Evolutionary conservation across 2,329 filamentous ascomycete species (phyloP), one percentile per base, ranked within the genome.

Genomic region (Calonectria pteridis): DNA sequence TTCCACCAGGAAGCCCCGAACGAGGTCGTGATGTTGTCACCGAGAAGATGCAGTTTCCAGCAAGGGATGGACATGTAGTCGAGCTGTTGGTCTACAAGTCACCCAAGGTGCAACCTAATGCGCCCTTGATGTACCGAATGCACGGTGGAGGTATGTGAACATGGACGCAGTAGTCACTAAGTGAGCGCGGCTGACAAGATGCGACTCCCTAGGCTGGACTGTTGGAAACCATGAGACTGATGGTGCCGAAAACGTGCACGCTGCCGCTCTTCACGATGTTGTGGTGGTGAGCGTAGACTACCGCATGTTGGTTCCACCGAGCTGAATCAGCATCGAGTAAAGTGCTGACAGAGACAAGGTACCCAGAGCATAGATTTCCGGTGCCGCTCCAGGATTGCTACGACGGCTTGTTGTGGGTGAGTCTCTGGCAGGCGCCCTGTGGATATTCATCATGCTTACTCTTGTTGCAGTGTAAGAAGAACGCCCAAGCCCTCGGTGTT

Each of bases 241-340:
- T 29, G 79, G 77, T 0, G 37, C 69, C 0, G 79, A 81, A 4
- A 81, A 80, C 31, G 72, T 78, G 2, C 74, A 77, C 50, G 77
- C 75, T 9, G 78, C 78, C 0, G 69, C 20, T 0, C 71, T 76
- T 7, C 51, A 65, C 16, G 55, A 73, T 2, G 73, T 81, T 13
- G 69, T 81, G 1, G 77, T 81, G 1, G 79, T 77, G 1, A 81
- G 79, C 18, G 73, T 80, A 0, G 73, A 79, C 6, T 80, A 80
- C 20, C 49, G 79, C 23, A 33, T 51, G 78, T 79, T 18, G 58
- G 78, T 67, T 14, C 28, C n/a, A 1, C 1, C 1, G 14, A 14
- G 5, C 2, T n/a, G 2, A 1, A 14, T 26, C 73, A 4, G 74
- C 4, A 1, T 5, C 31, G 1, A 28, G 14, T 5, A 18, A 16